A percentile compares a stretch with the other conserved stretches of the same genome.
Conservation (phyloP, 805 yeast species). For the Candida dendrica region DNA sequence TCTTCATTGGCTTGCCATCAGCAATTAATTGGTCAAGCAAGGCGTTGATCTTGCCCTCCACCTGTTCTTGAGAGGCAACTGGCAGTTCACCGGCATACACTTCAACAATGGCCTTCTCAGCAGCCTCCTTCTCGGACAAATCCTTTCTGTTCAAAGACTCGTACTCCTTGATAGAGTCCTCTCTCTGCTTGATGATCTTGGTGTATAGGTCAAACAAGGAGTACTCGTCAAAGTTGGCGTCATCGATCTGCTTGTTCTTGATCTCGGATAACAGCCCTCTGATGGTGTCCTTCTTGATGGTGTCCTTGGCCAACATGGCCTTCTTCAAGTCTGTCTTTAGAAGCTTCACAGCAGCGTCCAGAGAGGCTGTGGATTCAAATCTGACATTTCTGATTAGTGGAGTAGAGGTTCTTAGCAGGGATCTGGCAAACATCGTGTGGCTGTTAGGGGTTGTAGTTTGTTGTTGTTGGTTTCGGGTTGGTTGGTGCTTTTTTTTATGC, state of each 20-base stretch:
- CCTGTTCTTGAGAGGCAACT: constrained; percentile 40
- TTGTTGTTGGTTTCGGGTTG: too few relatives aligned
- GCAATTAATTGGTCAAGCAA: constrained; percentile 17
- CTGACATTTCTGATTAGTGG: neutral
- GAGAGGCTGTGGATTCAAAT: neutral
- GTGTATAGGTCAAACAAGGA: constrained; percentile 28
- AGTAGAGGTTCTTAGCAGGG: neutral
- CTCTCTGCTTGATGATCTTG: constrained; percentile 42
- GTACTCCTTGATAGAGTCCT: constrained; percentile 43
- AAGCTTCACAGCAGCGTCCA: constrained; percentile 14
- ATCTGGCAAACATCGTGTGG: neutral
- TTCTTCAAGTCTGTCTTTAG: constrained; percentile 38
- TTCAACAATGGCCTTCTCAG: constrained; percentile 37
- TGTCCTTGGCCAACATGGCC: constrained; percentile 42
- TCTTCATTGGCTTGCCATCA: constrained; percentile 29
- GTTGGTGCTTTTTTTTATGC: too few relatives aligned
- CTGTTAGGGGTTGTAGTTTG: neutral
- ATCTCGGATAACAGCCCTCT: constrained; percentile 34
- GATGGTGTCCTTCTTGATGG: constrained; percentile 34
- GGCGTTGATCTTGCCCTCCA: constrained; percentile 25
- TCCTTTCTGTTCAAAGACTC: constrained; percentile 39
- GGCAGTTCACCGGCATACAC: constrained; percentile 34
- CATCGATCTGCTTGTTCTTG: constrained; percentile 37
- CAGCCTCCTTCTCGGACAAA: constrained; percentile 43
- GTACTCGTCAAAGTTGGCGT: constrained; percentile 28